Percentiles rank a stretch among this genome's conserved stretches.
These are phyloP conservation scores for Komagataella populi DNA, from an alignment of 805 yeast genomes.

Conservation along the genomic window DNA sequence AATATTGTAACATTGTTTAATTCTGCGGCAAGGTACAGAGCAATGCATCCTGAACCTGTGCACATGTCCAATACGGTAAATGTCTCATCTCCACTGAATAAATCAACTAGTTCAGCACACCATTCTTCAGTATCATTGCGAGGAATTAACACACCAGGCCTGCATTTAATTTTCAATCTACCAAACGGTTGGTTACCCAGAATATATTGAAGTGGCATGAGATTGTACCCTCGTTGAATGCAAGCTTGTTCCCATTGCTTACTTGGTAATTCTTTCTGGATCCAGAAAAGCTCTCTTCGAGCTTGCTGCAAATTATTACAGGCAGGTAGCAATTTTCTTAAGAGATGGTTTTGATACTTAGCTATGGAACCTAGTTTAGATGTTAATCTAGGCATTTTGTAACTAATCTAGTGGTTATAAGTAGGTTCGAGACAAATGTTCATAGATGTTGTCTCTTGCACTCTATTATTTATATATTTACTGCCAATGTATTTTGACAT, in stretches of 20 bases:
- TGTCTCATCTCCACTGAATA: neutral
- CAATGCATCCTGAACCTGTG: constrained; percentile 84
- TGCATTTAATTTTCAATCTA: constrained; percentile 41
- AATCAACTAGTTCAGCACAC: constrained; percentile 31
- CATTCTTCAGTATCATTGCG: constrained; percentile 96
- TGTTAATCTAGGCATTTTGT: neutral
- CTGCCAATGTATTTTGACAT: no score
- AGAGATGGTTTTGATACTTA: neutral
- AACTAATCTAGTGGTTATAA: neutral
- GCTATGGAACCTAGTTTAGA: neutral
- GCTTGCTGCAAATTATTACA: constrained; percentile 21
- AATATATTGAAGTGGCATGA: constrained; percentile 73
- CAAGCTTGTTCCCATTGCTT: constrained; percentile 39
- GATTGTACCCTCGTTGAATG: constrained; percentile 25
- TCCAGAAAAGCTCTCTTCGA: constrained; percentile 50
- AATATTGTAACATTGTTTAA: constrained; percentile 7
- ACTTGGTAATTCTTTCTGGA: constrained; percentile 38
- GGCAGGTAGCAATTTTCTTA: neutral
- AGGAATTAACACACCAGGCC: constrained; percentile 66
- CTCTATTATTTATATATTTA: no score
- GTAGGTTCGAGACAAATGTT: neutral
- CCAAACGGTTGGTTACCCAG: constrained; percentile 86
- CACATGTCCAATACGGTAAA: constrained; percentile 52
- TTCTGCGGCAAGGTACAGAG: constrained; percentile 30
- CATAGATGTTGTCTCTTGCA: no score